Evolutionary conservation across 2,329 filamentous ascomycete genomes (phyloP).

Genomic region (Fusarium algeriense): DNA sequence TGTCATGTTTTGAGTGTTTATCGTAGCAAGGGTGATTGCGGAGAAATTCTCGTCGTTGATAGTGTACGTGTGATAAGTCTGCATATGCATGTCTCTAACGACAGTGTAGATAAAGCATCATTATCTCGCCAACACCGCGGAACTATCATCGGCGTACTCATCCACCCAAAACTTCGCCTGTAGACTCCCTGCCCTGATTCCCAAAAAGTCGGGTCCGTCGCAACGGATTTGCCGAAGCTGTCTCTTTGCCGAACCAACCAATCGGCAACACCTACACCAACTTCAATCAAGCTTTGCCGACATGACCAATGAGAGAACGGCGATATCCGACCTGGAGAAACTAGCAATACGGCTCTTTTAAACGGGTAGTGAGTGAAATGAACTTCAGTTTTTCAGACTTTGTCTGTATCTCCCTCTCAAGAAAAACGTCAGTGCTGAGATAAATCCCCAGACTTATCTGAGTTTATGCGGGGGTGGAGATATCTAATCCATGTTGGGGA

Average conservation of each 20-base stretch:
- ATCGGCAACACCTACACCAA: slow-evolving; percentile 17
- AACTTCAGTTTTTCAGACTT: not conserved
- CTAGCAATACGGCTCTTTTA: slow-evolving; percentile 11
- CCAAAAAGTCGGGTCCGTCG: slow-evolving; percentile 2
- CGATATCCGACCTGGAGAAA: slow-evolving; percentile 11
- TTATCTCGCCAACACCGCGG: no score
- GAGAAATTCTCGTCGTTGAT: no score
- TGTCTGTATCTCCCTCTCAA: not conserved
- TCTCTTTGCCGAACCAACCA: slow-evolving; percentile 29
- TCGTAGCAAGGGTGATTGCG: not conserved
- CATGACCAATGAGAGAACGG: slow-evolving; percentile 11
- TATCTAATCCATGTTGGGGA: not conserved
- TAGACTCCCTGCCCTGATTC: not conserved
- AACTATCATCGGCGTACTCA: no score
- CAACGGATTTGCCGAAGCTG: not conserved
- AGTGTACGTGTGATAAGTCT: not conserved
- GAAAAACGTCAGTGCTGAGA: not conserved
- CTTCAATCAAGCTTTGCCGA: slow-evolving; percentile 23
- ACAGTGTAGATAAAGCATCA: not conserved
- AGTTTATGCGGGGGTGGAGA: slow-evolving; percentile 30
- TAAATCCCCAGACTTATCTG: slow-evolving; percentile 15
- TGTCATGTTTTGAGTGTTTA: not conserved
- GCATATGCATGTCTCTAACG: not conserved
- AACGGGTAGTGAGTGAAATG: slow-evolving; percentile 11
- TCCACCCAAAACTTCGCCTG: no score